Conservation (phyloP, 2,329 filamentous ascomycete genomes). For the Plenodomus lindquistii region DNA sequence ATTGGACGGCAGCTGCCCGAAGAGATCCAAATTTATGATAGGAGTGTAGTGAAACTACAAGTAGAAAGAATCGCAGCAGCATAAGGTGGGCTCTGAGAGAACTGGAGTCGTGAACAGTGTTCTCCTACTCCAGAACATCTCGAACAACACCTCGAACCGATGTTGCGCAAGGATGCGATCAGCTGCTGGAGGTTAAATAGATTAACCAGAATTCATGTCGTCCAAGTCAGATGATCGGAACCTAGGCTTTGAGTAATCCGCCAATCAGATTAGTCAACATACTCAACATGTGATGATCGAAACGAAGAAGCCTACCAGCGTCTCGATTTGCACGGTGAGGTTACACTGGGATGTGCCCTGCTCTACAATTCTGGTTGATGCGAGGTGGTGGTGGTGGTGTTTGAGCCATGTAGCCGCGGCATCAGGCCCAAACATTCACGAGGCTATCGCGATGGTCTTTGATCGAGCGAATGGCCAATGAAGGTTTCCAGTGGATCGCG, state of each 20-base stretch:
- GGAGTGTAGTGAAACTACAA: constrained; percentile 17
- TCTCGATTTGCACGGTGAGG: not conserved
- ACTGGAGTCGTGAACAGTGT: constrained; percentile 14
- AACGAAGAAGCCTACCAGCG: not conserved
- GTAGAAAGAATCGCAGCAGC: constrained; percentile 11
- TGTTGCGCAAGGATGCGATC: constrained; percentile 24
- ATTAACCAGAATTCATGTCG: constrained; percentile 19
- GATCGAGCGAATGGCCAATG: too few relatives aligned
- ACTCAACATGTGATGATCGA: not conserved
- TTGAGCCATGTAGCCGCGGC: not conserved
- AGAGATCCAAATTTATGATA: not conserved
- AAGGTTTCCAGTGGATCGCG: too few relatives aligned
- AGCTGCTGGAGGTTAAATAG: constrained; percentile 21
- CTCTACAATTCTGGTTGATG: not conserved
- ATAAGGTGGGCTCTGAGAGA: constrained; percentile 23
- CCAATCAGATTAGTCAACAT: constrained; percentile 8
- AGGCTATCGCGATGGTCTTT: too few relatives aligned
- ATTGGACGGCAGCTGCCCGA: too few relatives aligned
- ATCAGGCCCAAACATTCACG: too few relatives aligned
- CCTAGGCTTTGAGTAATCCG: constrained; percentile 10
- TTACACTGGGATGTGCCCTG: not conserved
- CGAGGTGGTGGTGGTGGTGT: not conserved
- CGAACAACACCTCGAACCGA: constrained; percentile 7
- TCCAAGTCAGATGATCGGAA: constrained; percentile 26
- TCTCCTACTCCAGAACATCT: constrained; percentile 16